Evolutionary conservation across 768 basidiomycete genomes (phyloP), one percentile per base, ranked within the genome.

Genomic region (Pleurotus giganteus): DNA sequence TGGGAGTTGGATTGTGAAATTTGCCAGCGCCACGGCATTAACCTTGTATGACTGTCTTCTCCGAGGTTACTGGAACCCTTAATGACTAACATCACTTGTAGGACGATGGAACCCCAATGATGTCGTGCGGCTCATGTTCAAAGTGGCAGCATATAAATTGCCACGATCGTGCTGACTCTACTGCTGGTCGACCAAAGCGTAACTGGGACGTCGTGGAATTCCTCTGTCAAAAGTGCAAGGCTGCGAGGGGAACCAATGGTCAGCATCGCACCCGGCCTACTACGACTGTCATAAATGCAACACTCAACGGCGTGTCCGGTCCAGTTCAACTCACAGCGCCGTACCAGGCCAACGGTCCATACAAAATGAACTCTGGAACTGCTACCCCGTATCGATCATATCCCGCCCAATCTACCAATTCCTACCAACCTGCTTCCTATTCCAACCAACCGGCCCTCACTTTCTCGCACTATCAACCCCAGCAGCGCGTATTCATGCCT

Each of bases 1-100:
- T 95, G 94, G 94, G 85, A 91, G 54, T 71, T 97, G 21, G 86
- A 91, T 63, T 97, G 94, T 65, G 94, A 96, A 65, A 78, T 96
- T 32, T 97, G 94, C 66, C 77, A 77, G 52, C 80, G 80, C 57
- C 76, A 74, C 23, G 91, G 91, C 7, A 69, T 84, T 54, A 94
- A 94, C 61, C 66, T 86, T 60, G 93, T 92, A 59, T 57, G 84
- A 73, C 19, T 29, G 53, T n/a, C 27, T 19, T 49, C n/a, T 36
- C 11, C 36, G 36, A n/a, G 34, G 19, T 34, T 8, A 27, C 17
- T 53, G 39, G 17, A 53, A 27, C 49, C 29, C 19, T 56, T 61
- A 37, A 36, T 62, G 45, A 37, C 44, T 58, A 58, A 60, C 50
- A 37, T 26, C 27, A 32, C 36, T 31, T 34, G 8, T 57, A 94